These are phyloP conservation scores for Capsicum baccatum DNA, from an alignment of 257 asterid genomes.

Conservation along the genomic window DNA sequence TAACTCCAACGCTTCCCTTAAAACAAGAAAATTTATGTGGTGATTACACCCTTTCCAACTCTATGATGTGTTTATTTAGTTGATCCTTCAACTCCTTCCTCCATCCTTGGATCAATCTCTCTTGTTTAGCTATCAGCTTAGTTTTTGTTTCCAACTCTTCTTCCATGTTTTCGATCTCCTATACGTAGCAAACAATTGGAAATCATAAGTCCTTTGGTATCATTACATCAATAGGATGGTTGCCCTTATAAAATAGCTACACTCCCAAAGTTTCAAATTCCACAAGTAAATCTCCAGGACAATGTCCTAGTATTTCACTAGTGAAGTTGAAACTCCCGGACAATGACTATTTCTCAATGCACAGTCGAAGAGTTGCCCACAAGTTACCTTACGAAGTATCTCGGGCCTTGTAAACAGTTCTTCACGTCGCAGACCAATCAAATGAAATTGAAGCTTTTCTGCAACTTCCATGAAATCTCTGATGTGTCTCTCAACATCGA, in stretches of 20 bases:
- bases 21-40: background rate
- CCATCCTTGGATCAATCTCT: slow-evolving; percentile 72
- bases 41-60: slow-evolving; percentile 70
- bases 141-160: slow-evolving; percentile 73
- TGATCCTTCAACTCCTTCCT: slow-evolving; percentile 69
- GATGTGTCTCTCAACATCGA: slow-evolving; percentile 96
- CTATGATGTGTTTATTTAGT: slow-evolving; percentile 71
- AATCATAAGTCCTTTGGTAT: background rate
- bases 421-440: slow-evolving; percentile 82
- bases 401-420: slow-evolving; percentile 76
- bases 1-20: too few species aligned
- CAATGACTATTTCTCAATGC: background rate
- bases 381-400: slow-evolving; percentile 67
- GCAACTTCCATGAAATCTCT: slow-evolving; percentile 98
- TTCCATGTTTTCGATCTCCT: slow-evolving; percentile 88
- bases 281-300: background rate
- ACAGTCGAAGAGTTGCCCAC: background rate
- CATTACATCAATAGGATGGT: background rate
- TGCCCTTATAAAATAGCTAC: too few species aligned
- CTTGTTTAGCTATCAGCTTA: slow-evolving; percentile 67
- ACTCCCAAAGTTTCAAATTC: background rate
- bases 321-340: background rate
- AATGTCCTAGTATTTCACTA: too few species aligned
- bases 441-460: slow-evolving; percentile 82
- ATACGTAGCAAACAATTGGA: background rate